Evolutionary conservation across 106 monocot genomes (phyloP), one percentile per base, ranked within the genome.

Genomic region (Vanilla planifolia): DNA sequence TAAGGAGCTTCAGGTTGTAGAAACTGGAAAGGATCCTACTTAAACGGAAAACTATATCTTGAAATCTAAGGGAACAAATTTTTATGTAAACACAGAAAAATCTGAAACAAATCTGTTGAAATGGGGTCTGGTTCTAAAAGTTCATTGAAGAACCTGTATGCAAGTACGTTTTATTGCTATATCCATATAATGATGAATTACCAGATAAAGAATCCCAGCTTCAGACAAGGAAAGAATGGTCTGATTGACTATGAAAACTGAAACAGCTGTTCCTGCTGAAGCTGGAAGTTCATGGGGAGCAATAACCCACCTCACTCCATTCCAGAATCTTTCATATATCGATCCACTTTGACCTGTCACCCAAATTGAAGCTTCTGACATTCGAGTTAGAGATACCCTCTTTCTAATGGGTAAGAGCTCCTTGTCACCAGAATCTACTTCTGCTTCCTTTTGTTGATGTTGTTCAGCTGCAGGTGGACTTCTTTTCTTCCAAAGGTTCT

Each of bases 251-350:
- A 85, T 71, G 52, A 81, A 89, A 59, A 82, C 71, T 3, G 85
- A 79, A 28, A 78, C 56, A 8, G 85, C 93, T 36, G 20, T 37
- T 5, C 93, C 85, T 43, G 77, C 80, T 24, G 72, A 50, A 64
- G 39, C 25, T 35, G 89, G 89, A 3, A 94, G 56, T 32, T 94
- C 85, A 68, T 86, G 93, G 8, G 89, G 89, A 67, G 89, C 93
- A 82, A 89, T 66, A 26, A 94, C 85, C 93, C 93, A 94, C 51
- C 75, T 66, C 34, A 86, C 72, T 14, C 89, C 93, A 66, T 94
- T 94, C 93, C 93, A 94, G 64, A 94, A 94, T 55, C 93, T 89
- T 70, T 94, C 93, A 59, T 83, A 94, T n/a, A 94, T 83, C 2
- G 76, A 77, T 33, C 93, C 93, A 53, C 93, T 89, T 41, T 82